Evolutionary conservation across 495 filamentous ascomycete genomes (phyloP), one percentile per base, ranked within the genome.

Genomic region (Aspergillus panamensis): DNA sequence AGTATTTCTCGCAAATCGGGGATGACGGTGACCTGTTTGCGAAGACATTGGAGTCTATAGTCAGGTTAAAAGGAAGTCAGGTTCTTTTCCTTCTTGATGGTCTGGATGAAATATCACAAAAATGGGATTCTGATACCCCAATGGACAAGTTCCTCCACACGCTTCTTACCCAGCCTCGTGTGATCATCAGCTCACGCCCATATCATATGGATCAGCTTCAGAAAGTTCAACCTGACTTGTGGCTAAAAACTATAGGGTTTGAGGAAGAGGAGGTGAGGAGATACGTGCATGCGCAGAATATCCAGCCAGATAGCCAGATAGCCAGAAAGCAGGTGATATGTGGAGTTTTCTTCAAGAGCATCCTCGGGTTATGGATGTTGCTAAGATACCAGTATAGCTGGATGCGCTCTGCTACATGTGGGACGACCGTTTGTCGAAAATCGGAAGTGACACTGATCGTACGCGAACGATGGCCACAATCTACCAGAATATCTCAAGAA

Each of bases 1-100:
- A 70, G 21, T 76, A 62, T 52, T 70, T 74, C 48, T 49, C 48
- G n/a, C n/a, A n/a, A n/a, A n/a, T n/a, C n/a, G n/a, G n/a, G n/a
- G n/a, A n/a, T n/a, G n/a, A n/a, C n/a, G n/a, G n/a, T n/a, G n/a
- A n/a, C n/a, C n/a, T n/a, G n/a, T n/a, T n/a, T n/a, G n/a, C n/a
- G n/a, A n/a, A n/a, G n/a, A n/a, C n/a, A n/a, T n/a, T n/a, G n/a
- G n/a, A n/a, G n/a, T n/a, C n/a, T n/a, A n/a, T n/a, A n/a, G n/a
- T n/a, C n/a, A n/a, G n/a, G n/a, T n/a, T n/a, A n/a, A n/a, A n/a
- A n/a, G n/a, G n/a, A n/a, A n/a, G n/a, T n/a, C n/a, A n/a, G 48
- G 72, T 62, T 56, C 58, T 77, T 3, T 73, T 74, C 32, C 49
- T 77, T 19, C 66, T 76, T 19, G 71, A 79, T 62, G 71, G 76